Evolutionary conservation across 2,329 filamentous ascomycete species (phyloP).

Genomic region (Clonostachys sp.): DNA sequence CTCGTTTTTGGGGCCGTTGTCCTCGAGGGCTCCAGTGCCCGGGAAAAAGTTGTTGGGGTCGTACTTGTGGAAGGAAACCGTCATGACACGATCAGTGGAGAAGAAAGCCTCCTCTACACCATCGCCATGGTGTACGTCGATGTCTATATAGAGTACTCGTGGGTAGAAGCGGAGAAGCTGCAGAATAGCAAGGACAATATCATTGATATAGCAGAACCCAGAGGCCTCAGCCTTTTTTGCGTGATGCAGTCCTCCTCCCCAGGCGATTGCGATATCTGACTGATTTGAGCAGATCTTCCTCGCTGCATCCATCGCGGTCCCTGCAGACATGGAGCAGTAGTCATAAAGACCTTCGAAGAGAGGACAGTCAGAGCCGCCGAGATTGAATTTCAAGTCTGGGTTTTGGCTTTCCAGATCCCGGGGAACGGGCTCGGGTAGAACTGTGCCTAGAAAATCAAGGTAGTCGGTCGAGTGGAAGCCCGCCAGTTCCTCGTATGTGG

Average conservation of each 20-base stretch:
- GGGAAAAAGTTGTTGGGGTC: constrained; percentile 82
- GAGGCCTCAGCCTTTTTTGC: constrained; percentile 92
- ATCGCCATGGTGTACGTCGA: constrained; percentile 88
- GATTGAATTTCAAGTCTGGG: constrained; percentile 71
- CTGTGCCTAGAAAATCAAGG: constrained; percentile 77
- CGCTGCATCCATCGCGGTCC: constrained; percentile 85
- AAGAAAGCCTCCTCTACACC: constrained; percentile 90
- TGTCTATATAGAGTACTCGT: constrained; percentile 90
- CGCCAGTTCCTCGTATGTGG: constrained; percentile 82
- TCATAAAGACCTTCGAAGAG: constrained; percentile 94
- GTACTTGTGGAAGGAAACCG: constrained; percentile 95
- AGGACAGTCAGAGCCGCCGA: constrained; percentile 88
- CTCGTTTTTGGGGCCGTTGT: constrained; percentile 78
- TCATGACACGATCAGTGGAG: constrained; percentile 85
- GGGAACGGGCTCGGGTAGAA: constrained; percentile 58
- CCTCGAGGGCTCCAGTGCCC: constrained; percentile 80
- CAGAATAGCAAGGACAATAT: constrained; percentile 91
- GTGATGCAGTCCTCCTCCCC: constrained; percentile 94
- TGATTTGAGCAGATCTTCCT: constrained; percentile 81
- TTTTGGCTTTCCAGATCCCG: constrained; percentile 62
- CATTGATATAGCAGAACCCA: constrained; percentile 98
- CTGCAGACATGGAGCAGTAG: constrained; percentile 91
- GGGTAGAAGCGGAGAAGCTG: constrained; percentile 79
- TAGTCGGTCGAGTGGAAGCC: constrained; percentile 88
- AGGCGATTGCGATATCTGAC: constrained; percentile 94